Conservation (phyloP, 805 yeast genomes). For the Wickerhamiella spandovensis region DNA sequence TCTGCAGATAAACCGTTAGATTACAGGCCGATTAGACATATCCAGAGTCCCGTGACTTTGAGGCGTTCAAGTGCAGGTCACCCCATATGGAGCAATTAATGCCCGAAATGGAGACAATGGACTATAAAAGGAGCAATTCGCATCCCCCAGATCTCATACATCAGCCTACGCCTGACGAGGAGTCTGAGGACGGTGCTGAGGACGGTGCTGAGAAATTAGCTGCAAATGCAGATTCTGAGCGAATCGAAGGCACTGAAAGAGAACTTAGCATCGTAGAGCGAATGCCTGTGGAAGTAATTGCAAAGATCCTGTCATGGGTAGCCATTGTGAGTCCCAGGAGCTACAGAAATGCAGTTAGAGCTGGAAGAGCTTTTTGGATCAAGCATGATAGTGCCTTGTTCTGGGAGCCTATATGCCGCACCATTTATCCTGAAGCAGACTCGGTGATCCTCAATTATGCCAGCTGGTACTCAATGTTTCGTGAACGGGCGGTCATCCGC, state of each 20-base stretch:
- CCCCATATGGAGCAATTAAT: not conserved
- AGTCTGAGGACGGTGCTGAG: not conserved
- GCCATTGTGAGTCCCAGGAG: not conserved
- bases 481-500: conserved; percentile 61
- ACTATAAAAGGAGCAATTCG: not conserved
- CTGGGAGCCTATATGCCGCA: conserved; percentile 19
- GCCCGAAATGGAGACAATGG: not conserved
- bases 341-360: not conserved
- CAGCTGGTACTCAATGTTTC: conserved; percentile 38
- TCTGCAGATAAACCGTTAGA: too few species aligned
- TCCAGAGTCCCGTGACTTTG: too few species aligned
- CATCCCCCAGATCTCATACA: not conserved
- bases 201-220: not conserved
- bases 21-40: too few species aligned
- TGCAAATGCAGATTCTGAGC: too few species aligned
- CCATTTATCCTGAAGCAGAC: conserved; percentile 6
- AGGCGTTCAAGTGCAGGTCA: too few species aligned
- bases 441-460: conserved; percentile 11
- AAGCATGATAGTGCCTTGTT: conserved; percentile 14
- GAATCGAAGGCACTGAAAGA: too few species aligned
- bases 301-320: not conserved
- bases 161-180: not conserved
- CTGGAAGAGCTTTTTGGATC: conserved; percentile 13
- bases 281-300: not conserved
- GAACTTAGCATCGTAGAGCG: not conserved